Conservation (phyloP, 768 basidiomycete genomes). For the Hygrocybe coccinea region DNA sequence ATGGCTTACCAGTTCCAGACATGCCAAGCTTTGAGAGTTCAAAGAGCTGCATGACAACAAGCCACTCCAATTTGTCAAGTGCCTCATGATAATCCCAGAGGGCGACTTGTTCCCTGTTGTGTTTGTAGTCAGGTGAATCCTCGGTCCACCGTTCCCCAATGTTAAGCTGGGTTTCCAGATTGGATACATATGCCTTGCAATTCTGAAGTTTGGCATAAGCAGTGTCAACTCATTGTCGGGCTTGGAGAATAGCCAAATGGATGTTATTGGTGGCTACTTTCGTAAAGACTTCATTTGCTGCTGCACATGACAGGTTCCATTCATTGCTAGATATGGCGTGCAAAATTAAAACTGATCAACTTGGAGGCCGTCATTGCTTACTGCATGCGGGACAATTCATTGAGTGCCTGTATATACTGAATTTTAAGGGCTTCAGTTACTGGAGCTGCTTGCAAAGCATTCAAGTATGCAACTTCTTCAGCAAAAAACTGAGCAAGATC, state of each 20-base stretch:
- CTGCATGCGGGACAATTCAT: neutral
- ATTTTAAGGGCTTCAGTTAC: neutral
- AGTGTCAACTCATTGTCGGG: neutral
- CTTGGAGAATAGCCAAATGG: neutral
- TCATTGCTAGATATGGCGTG: neutral
- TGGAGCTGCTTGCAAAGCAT: neutral
- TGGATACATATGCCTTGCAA: neutral
- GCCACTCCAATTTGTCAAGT: neutral
- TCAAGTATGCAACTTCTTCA: neutral
- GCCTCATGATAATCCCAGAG: neutral
- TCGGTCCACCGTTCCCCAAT: neutral
- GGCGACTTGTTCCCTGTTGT: neutral
- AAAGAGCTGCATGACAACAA: neutral
- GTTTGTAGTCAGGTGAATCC: neutral
- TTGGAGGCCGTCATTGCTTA: neutral
- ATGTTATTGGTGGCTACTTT: neutral
- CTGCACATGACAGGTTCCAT: neutral
- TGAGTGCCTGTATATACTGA: neutral
- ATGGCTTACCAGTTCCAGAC: neutral
- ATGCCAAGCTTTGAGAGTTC: neutral
- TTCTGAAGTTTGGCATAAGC: neutral
- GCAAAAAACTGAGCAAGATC: neutral
- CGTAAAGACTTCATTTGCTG: neutral
- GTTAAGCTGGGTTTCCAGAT: neutral
- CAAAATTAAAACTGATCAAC: neutral